Base-by-base conservation (phyloP, 2,329 filamentous ascomycete species). In the Aureobasidium lini region DNA sequence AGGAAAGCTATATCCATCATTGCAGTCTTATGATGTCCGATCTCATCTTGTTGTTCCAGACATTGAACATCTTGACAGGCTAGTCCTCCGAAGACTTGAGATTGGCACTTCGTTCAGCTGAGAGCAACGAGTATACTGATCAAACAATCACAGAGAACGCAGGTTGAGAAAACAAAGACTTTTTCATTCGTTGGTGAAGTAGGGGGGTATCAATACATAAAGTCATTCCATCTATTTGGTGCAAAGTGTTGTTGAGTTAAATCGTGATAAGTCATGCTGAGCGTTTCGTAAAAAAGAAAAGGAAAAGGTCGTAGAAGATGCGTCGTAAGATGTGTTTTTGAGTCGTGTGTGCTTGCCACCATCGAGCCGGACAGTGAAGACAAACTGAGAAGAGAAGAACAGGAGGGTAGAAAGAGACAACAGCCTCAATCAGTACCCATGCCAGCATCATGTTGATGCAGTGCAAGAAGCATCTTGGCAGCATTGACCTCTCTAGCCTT, bases 401-500 rank as follows among this genome's bases (percentile, higher is more conserved):
- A 10, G 1, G n/a, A 34, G 10, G 28, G 10, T 42, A 18, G 6
- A 31, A 6, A 6, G 18, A 32, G 31, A 15, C 3, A 44, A 4
- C 40, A 28, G 28, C 4, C 40, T 46, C 53, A 46, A 13, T 31
- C 54, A 32, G 42, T 40, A 3, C 43, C 43, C 4, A 57, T 31
- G 13, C 16, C 31, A 42, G 56, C 56, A 16, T 58, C 56, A 11
- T 58, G 44, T 6, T 42, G 44, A n/a, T 48, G 34, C 28, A 60
- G 28, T 3, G 44, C 40, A 23, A 60, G 39, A 40, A 60, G 48
- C 44, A 50, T 53, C 37, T 43, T 46, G 16, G 57, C 57, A 9
- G 57, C 57, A 50, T 60, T 47, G 32, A 52, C 44, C 48, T 60
- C 57, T 53, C 48, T 53, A 39, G 39, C 18, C 39, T 28, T 37